These are phyloP conservation scores for Podospora tetraspora DNA, from an alignment of 495 filamentous ascomycete genomes.

Conservation along the genomic window DNA sequence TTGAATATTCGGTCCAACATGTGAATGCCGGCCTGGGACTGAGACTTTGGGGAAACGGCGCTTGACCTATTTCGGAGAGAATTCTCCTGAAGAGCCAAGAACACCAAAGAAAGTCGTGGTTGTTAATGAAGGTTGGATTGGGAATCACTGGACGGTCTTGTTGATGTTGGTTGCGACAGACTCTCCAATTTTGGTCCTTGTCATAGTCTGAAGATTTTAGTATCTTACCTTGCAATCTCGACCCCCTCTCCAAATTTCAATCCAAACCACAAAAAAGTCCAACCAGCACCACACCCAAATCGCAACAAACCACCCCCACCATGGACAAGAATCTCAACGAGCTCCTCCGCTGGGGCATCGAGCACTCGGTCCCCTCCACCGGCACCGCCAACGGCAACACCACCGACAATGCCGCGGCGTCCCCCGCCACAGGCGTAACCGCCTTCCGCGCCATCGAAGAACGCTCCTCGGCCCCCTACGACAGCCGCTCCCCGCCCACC, in stretches of 20 bases:
- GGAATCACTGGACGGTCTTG: not conserved
- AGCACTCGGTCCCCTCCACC: slow-evolving; percentile 51
- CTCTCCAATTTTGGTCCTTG: not conserved
- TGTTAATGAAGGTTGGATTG: not conserved
- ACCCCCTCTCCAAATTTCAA: not conserved
- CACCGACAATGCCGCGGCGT: slow-evolving; percentile 21
- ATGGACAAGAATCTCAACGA: slow-evolving; percentile 50
- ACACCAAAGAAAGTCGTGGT: not conserved
- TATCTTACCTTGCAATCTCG: not conserved
- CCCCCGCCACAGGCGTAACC: slow-evolving; percentile 24
- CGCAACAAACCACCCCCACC: slow-evolving; percentile 12
- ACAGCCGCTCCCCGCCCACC: slow-evolving; percentile 35
- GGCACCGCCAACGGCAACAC: slow-evolving; percentile 35
- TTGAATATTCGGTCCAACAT: not conserved
- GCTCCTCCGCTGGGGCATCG: slow-evolving; percentile 91
- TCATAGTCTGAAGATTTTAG: not conserved
- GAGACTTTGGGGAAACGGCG: slow-evolving; percentile 3
- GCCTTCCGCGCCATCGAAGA: not conserved
- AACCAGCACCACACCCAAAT: slow-evolving; percentile 6
- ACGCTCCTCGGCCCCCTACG: not conserved
- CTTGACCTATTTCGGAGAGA: slow-evolving; percentile 28
- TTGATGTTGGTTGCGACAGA: not conserved
- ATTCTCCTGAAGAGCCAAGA: slow-evolving; percentile 33
- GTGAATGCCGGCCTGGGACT: not conserved
- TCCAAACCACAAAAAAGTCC: slow-evolving; percentile 6